Base-by-base conservation (phyloP, 495 filamentous ascomycete genomes). In the Letharia lupina region DNA sequence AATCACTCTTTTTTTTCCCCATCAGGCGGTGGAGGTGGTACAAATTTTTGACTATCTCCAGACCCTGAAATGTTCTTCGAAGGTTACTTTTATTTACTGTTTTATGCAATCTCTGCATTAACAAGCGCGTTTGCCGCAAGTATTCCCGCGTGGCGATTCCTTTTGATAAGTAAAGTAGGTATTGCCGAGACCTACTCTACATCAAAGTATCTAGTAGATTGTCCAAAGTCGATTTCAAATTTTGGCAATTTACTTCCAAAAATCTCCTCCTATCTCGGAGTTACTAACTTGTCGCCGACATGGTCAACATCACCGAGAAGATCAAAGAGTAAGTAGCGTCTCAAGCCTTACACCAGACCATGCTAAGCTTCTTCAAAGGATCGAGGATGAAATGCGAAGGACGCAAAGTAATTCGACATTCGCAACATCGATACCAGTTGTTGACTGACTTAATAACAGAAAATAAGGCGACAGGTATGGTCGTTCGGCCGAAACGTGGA, bases 281-380 rank as follows among this genome's bases (percentile, higher is more conserved):
- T 2, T 5, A 18, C 10, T 12, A 37, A 3, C 8, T 37, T 35
- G 42, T 18, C 44, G 80, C 66, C 85, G 91, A 83, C 70, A 98
- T 99, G 95, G 95, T 97, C 78, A 97, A 97, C 81, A 97, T 99
- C 65, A 96, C 94, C 62, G 95, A 99, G 58, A 98, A 96, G 84
- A 99, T 99, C 79, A 99, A 98, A 80, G 92, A 96, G 92, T 94
- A 79, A 72, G 88, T 77, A 12, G 9, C 45, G 40, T 4, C 56
- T 54, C 31, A 9, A 8, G 20, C 11, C 42, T 18, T 37, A 18
- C 12, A 28, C 20, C 18, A 20, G 28, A 44, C 64, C 67, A 56
- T 63, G 37, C 67, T 66, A 45, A 50, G 40, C 63, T 69, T 65
- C 61, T 28, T 68, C 2, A 57, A 57, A 96, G 95, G 86, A 99